phyloP scores from a whole-genome alignment of 306 rosid genomes.

The Cucumis cinereus region DNA sequence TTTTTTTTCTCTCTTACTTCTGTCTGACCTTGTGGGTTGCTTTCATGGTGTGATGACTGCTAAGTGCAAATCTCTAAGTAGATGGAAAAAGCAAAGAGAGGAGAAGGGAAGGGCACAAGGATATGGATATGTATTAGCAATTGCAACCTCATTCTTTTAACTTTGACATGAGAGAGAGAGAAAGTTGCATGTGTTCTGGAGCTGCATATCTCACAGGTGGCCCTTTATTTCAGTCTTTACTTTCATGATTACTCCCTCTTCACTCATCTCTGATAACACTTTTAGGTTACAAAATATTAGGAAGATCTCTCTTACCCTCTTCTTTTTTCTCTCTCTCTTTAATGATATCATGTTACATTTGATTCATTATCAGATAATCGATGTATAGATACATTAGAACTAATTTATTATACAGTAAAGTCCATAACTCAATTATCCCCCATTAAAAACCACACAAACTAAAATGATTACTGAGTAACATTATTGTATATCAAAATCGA shows the following conservation, averaged over 20 bases:
- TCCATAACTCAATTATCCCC: no score
- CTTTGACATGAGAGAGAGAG: slow-evolving; percentile 5
- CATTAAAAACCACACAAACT: no score
- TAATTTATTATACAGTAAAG: no score
- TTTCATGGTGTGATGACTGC: neutral
- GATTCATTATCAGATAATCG: no score
- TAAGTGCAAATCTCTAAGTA: neutral
- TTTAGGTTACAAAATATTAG: neutral
- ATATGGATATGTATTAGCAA: neutral
- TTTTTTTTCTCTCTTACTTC: neutral
- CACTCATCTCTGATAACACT: neutral
- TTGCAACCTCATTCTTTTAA: neutral
- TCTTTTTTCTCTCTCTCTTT: neutral
- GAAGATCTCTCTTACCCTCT: neutral
- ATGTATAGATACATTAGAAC: no score
- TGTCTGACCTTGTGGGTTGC: neutral
- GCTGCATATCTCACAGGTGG: slow-evolving; percentile 5
- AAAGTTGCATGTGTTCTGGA: neutral
- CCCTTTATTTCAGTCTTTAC: neutral
- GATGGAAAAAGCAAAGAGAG: neutral
- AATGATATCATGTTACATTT: neutral
- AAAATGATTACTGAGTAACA: no score
- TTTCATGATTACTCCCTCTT: neutral
- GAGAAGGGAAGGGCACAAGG: neutral
- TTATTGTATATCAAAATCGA: no score